Base-by-base conservation (phyloP, 2,329 filamentous ascomycete genomes). In the Ascochyta lentis region DNA sequence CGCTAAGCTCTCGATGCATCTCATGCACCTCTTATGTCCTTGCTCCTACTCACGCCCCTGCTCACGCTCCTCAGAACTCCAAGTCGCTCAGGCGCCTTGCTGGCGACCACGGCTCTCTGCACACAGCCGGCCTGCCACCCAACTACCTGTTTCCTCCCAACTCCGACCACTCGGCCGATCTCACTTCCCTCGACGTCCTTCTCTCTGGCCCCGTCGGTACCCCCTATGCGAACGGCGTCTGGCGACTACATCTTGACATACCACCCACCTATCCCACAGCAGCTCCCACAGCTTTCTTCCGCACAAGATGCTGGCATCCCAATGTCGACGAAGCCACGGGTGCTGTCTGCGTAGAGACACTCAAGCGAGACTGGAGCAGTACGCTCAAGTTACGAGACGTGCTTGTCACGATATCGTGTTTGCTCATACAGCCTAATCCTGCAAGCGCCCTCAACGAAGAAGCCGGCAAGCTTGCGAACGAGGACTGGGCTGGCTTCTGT, bases 261-360 rank as follows among this genome's bases (percentile, higher is more conserved):
- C 86, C 86, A 0, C 76, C 80, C 16, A 80, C 80, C n/a, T 86
- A 87, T 62, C 82, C 82, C 10, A 70, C 72, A 35, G 71, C 72
- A 16, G 81, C 82, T 15, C 82, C 82, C 0, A 87, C 84, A 37
- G 86, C 85, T 2, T 79, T 80, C 29, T 88, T 88, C 67, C 80
- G 79, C 49, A 88, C 85, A 3, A 78, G 81, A 6, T 83, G 88
- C 60, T 88, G 84, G 80, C 86, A 88, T 62, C 86, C 86, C 0
- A 88, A 88, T 64, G 83, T 88, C 45, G 85, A 88, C 59, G 83
- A 86, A 48, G 76, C 78, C n/a, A 84, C 82, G 0, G 86, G 86
- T 5, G 82, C 81, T 0, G 84, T 88, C 3, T 88, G 86, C 58
- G 83, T 88, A 3, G 86, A 88, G 73, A 88, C 86, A 2, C 67